A percentile compares a stretch with the other conserved stretches of the same genome.
These are phyloP conservation scores for Metschnikowia lochheadii DNA, from an alignment of 805 yeast genomes.

Conservation along the genomic window DNA sequence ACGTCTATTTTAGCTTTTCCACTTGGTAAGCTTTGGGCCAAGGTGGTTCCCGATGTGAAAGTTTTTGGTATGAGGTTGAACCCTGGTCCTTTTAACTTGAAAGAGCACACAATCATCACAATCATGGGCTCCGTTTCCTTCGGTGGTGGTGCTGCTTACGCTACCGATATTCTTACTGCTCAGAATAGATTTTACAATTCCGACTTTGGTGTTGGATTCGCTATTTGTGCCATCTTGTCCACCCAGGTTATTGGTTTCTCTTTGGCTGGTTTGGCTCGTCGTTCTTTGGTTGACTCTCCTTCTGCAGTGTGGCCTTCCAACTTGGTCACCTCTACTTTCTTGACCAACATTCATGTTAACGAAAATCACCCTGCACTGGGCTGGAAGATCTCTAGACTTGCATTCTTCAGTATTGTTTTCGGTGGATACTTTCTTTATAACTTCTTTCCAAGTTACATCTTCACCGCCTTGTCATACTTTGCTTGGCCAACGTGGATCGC, in stretches of 20 bases:
- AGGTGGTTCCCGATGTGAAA: slow-evolving; percentile 33
- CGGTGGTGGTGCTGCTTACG: slow-evolving; percentile 47
- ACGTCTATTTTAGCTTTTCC: slow-evolving; percentile 61
- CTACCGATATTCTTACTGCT: slow-evolving; percentile 54
- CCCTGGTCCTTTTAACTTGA: slow-evolving; percentile 59
- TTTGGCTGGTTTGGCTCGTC: slow-evolving; percentile 58
- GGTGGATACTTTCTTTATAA: slow-evolving; percentile 12
- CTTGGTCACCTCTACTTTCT: slow-evolving; percentile 55
- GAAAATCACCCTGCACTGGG: slow-evolving; percentile 53
- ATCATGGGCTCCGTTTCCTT: slow-evolving; percentile 48
- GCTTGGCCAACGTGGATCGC: slow-evolving; percentile 65
- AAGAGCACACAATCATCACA: slow-evolving; percentile 57
- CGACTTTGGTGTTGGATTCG: slow-evolving; percentile 51
- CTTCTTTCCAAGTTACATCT: slow-evolving; percentile 37
- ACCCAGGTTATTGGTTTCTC: slow-evolving; percentile 67
- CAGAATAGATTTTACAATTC: slow-evolving; percentile 45
- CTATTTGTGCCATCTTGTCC: slow-evolving; percentile 47
- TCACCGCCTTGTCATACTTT: slow-evolving; percentile 55
- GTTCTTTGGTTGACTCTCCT: slow-evolving; percentile 58
- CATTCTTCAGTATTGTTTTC: slow-evolving; percentile 15
- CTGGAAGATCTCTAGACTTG: slow-evolving; percentile 44
- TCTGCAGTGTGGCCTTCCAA: slow-evolving; percentile 70
- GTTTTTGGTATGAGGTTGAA: slow-evolving; percentile 39
- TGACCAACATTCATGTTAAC: slow-evolving; percentile 48
- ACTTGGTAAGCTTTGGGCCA: slow-evolving; percentile 49